Evolutionary conservation across 306 rosid species (phyloP).

Genomic region (Cyclanthera cordifolia): DNA sequence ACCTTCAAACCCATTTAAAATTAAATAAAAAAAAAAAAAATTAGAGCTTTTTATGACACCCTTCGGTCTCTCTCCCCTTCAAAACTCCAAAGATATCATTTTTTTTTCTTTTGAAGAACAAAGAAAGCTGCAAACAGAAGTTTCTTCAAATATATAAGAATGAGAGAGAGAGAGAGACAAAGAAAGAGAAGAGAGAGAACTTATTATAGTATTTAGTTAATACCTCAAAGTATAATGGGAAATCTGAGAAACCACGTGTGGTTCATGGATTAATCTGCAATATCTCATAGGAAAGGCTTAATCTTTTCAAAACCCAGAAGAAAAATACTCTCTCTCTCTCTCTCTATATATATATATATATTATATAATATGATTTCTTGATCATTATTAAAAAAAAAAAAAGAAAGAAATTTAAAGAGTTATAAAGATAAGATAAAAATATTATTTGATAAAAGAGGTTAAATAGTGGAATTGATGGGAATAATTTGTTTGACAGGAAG

Average conservation of each 20-base stretch:
- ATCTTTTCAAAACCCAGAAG: constrained; percentile 32
- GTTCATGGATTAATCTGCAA: constrained; percentile 37
- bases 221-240: constrained; percentile 61
- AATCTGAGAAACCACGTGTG: constrained; percentile 76
- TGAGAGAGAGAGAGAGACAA: not conserved
- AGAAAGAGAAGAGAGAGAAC: constrained; percentile 23
- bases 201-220: constrained; percentile 15
- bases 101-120: not conserved
- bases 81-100: not conserved
- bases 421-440: no score
- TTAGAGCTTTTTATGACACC: not conserved
- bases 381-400: no score
- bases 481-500: no score
- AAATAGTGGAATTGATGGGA: no score
- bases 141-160: not conserved
- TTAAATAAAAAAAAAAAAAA: no score
- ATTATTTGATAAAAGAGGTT: no score
- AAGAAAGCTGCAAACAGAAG: constrained; percentile 3
- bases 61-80: not conserved
- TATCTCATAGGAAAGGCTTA: constrained; percentile 15
- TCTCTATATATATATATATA: not conserved
- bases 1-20: not conserved
- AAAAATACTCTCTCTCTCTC: not conserved
- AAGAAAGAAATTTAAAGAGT: no score
- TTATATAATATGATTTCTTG: not conserved